Percentiles rank a stretch among this genome's conserved stretches.
phyloP scores from a whole-genome alignment of 108 stramenopile genomes.

The Skeletonema marinoi region DNA sequence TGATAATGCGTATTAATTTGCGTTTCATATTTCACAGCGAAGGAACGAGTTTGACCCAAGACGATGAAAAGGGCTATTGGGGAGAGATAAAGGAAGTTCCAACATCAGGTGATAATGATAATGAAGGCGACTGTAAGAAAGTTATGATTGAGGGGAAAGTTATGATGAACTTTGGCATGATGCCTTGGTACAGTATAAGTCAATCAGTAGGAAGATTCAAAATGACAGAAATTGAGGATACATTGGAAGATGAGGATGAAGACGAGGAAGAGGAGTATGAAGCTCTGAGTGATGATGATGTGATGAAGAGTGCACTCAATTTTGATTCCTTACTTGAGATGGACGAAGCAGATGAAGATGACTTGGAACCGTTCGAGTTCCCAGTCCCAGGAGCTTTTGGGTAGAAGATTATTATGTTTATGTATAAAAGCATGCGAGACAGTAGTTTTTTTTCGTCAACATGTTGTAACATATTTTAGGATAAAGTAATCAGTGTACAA shows the following conservation, averaged over 20 bases:
- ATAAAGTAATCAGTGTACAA: no score
- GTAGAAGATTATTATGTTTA: not conserved
- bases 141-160: slow-evolving; percentile 55
- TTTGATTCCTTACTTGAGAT: slow-evolving; percentile 19
- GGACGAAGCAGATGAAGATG: slow-evolving; percentile 10
- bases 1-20: no score
- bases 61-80: slow-evolving; percentile 82
- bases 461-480: no score
- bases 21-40: slow-evolving; percentile 43
- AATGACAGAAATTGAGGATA: slow-evolving; percentile 64
- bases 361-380: slow-evolving; percentile 11
- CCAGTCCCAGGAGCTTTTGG: slow-evolving; percentile 28
- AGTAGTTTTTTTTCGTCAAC: no score
- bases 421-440: no score
- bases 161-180: slow-evolving; percentile 41
- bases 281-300: slow-evolving; percentile 25
- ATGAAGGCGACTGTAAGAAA: slow-evolving; percentile 22
- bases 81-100: slow-evolving; percentile 63
- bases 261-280: slow-evolving; percentile 45
- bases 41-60: slow-evolving; percentile 61
- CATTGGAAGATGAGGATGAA: slow-evolving; percentile 54
- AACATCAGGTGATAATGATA: slow-evolving; percentile 18
- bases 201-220: slow-evolving; percentile 68
- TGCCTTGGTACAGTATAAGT: slow-evolving; percentile 65
- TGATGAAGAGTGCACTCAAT: slow-evolving; percentile 20